These are phyloP conservation scores for Ascochyta viciae-villosae DNA, from an alignment of 2,329 filamentous ascomycete species.

Conservation along the genomic window DNA sequence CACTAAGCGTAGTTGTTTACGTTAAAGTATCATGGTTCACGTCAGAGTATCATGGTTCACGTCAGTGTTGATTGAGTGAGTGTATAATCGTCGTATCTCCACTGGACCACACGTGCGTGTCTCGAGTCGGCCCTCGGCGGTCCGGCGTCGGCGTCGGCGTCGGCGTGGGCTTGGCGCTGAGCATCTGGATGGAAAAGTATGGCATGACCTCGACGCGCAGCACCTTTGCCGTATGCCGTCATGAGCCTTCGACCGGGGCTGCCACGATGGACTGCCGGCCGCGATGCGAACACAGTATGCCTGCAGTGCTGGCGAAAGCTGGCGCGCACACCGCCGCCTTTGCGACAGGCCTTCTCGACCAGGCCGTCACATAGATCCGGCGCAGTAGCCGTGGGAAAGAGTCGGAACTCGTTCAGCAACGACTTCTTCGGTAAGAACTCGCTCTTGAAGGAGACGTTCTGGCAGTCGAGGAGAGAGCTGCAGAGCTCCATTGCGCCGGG, in stretches of 20 bases:
- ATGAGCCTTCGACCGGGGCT: constrained; percentile 49
- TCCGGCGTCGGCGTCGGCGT: not conserved
- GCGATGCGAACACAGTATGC: constrained; percentile 42
- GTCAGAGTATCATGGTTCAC: not conserved
- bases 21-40: too few relatives aligned
- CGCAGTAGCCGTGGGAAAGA: constrained; percentile 39
- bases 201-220: constrained; percentile 9
- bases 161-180: constrained; percentile 14
- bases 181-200: constrained; percentile 12
- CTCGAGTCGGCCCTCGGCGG: not conserved
- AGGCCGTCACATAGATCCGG: constrained; percentile 35
- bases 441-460: constrained; percentile 41
- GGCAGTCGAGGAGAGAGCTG: constrained; percentile 36
- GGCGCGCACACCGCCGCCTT: constrained; percentile 25
- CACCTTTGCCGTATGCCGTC: constrained; percentile 33
- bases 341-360: constrained; percentile 40
- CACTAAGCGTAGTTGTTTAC: too few relatives aligned
- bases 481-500: constrained; percentile 39
- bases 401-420: constrained; percentile 42
- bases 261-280: constrained; percentile 36
- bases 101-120: constrained; percentile 2
- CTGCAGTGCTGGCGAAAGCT: constrained; percentile 45
- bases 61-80: not conserved
- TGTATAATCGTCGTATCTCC: not conserved
- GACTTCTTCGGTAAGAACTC: constrained; percentile 52